Conservation (phyloP, 2,329 filamentous ascomycete genomes). For the Dactylonectria macrodidyma region DNA sequence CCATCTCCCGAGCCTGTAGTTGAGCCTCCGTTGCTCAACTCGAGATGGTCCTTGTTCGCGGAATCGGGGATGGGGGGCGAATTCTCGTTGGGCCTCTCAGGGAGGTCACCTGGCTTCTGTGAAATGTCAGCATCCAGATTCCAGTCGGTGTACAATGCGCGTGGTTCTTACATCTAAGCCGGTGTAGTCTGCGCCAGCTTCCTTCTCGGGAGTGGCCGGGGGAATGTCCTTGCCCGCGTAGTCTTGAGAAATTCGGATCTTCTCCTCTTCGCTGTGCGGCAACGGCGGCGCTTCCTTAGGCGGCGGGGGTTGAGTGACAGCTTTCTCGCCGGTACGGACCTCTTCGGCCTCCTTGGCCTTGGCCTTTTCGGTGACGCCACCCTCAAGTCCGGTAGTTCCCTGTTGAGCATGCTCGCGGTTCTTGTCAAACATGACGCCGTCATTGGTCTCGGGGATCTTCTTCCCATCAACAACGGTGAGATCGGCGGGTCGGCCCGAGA, state of each 20-base stretch:
- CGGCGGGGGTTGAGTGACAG: conserved; percentile 82
- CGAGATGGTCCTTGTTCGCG: conserved; percentile 75
- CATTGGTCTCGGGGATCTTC: conserved; percentile 74
- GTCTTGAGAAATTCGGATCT: conserved; percentile 64
- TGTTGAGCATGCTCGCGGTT: conserved; percentile 82
- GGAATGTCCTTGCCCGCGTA: conserved; percentile 54
- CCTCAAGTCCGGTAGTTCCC: conserved; percentile 90
- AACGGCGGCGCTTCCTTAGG: conserved; percentile 89
- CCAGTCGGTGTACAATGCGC: neutral
- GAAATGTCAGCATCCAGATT: conserved; percentile 37
- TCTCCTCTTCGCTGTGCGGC: conserved; percentile 85
- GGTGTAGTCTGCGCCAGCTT: conserved; percentile 52
- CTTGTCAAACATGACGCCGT: conserved; percentile 95
- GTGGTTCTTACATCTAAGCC: conserved; percentile 53
- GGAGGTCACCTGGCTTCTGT: conserved; percentile 86
- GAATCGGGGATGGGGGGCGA: conserved; percentile 78
- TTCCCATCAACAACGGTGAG: conserved; percentile 70
- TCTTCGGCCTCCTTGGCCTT: conserved; percentile 81
- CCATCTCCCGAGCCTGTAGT: conserved; percentile 40
- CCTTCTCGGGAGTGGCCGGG: conserved; percentile 57
- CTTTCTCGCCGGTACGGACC: conserved; percentile 74
- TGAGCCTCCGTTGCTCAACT: conserved; percentile 54
- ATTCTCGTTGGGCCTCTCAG: conserved; percentile 82
- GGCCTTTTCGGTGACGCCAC: conserved; percentile 89
- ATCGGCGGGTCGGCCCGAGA: conserved; percentile 67